A percentile compares a stretch with the other conserved stretches of the same genome.
Evolutionary conservation across 2,329 filamentous ascomycete genomes (phyloP).

Genomic region (Scedosporium dehoogii): DNA sequence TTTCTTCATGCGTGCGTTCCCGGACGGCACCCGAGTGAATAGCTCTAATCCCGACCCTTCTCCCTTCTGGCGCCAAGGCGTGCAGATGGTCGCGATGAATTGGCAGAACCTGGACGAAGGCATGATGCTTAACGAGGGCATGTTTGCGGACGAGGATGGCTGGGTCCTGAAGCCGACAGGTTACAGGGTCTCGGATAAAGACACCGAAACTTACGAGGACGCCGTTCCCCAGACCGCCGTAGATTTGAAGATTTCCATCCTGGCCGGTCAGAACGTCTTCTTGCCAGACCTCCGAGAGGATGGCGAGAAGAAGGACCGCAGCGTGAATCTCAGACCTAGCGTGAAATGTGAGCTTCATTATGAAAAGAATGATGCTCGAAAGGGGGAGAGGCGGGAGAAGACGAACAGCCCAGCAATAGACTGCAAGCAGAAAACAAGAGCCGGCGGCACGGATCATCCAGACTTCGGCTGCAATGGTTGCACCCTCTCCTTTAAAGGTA

Average conservation of each 20-base stretch:
- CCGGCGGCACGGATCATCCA: constrained; percentile 48
- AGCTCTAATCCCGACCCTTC: constrained; percentile 95
- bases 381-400: constrained; percentile 22
- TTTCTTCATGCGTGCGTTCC: constrained; percentile 88
- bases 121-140: constrained; percentile 94
- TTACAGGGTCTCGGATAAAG: constrained; percentile 46
- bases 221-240: constrained; percentile 43
- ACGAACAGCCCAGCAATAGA: constrained; percentile 25
- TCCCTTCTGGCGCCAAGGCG: constrained; percentile 82
- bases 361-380: constrained; percentile 38
- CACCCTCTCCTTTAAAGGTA: constrained; percentile 46
- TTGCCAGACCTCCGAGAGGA: not conserved
- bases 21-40: constrained; percentile 64
- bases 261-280: constrained; percentile 63
- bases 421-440: constrained; percentile 50
- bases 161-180: constrained; percentile 79
- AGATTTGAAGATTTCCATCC: constrained; percentile 60
- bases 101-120: constrained; percentile 93
- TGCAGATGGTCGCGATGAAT: constrained; percentile 96
- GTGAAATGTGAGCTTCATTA: constrained; percentile 76
- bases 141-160: constrained; percentile 81
- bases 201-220: constrained; percentile 30
- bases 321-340: constrained; percentile 49
- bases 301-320: not conserved
- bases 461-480: constrained; percentile 47